These are phyloP conservation scores for Citrus unshiu DNA, from an alignment of 345 rosid genomes.

Conservation along the genomic window DNA sequence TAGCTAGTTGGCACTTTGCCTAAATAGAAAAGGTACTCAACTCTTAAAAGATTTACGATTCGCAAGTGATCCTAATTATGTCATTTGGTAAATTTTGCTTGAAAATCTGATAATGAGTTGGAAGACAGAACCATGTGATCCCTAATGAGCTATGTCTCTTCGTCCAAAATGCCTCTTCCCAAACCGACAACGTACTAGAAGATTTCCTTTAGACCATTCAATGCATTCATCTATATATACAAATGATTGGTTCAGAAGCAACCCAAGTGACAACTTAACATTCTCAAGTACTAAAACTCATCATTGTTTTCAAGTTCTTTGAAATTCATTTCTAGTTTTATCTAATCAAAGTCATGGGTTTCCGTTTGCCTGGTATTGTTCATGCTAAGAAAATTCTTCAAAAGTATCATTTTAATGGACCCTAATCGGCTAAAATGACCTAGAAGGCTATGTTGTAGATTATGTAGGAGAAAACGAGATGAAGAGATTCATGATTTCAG, in stretches of 20 bases:
- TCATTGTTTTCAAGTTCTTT: not conserved
- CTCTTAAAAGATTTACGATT: not conserved
- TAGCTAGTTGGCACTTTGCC: not conserved
- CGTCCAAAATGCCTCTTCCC: conserved; percentile 3
- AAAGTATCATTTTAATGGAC: not conserved
- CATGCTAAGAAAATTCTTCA: not conserved
- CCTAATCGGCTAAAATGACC: not conserved
- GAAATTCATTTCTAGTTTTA: not conserved
- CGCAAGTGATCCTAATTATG: no score
- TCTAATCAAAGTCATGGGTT: not conserved
- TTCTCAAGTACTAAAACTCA: not conserved
- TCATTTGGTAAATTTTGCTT: not conserved
- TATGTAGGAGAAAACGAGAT: not conserved
- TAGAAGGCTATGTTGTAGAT: not conserved
- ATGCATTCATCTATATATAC: conserved; percentile 5
- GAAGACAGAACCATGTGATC: conserved; percentile 29
- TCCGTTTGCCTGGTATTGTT: not conserved
- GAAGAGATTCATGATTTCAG: not conserved
- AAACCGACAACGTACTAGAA: not conserved
- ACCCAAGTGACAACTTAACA: not conserved
- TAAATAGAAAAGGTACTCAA: not conserved
- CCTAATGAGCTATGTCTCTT: conserved; percentile 16
- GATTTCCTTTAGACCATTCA: not conserved
- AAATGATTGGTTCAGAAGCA: not conserved
- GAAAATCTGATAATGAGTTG: conserved; percentile 8